A percentile compares a stretch with the other conserved stretches of the same genome.
These are phyloP conservation scores for Aspergillus novoparasiticus DNA, from an alignment of 2,329 filamentous ascomycete genomes.

Conservation along the genomic window DNA sequence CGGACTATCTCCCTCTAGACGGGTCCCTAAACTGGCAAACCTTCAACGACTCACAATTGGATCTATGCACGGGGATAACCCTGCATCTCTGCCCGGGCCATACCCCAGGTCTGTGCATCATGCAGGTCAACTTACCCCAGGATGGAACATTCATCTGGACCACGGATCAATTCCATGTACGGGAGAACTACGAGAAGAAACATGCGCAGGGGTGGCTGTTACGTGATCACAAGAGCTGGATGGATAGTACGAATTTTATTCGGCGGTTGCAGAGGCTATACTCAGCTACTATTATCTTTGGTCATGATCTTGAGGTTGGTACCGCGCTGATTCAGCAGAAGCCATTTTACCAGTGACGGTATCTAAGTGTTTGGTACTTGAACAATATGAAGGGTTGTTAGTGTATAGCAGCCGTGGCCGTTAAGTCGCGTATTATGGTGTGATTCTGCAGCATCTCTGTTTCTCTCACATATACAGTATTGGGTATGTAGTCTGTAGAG, in stretches of 20 bases:
- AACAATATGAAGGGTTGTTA: not conserved
- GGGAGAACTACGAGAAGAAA: slow-evolving; percentile 41
- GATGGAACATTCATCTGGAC: slow-evolving; percentile 46
- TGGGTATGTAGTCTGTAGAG: too few species aligned
- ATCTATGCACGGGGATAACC: slow-evolving; percentile 44
- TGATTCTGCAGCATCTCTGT: too few species aligned
- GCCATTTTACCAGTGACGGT: not conserved
- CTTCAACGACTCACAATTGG: slow-evolving; percentile 42
- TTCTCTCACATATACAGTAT: too few species aligned
- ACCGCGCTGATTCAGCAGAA: not conserved
- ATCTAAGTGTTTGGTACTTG: not conserved
- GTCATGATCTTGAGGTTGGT: slow-evolving; percentile 4
- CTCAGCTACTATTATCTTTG: slow-evolving; percentile 35
- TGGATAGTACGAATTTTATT: slow-evolving; percentile 38
- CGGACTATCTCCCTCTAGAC: slow-evolving; percentile 38
- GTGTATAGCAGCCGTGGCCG: not conserved
- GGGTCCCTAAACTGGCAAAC: slow-evolving; percentile 46
- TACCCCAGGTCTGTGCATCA: slow-evolving; percentile 38
- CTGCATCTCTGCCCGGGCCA: slow-evolving; percentile 42
- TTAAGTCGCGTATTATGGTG: not conserved
- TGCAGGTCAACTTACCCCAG: slow-evolving; percentile 41
- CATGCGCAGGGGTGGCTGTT: slow-evolving; percentile 41
- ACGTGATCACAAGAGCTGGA: slow-evolving; percentile 42
- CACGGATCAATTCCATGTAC: slow-evolving; percentile 44
- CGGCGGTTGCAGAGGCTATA: slow-evolving; percentile 33